Evolutionary conservation across 805 yeast species (phyloP).

Genomic region (Candida stauntonica): DNA sequence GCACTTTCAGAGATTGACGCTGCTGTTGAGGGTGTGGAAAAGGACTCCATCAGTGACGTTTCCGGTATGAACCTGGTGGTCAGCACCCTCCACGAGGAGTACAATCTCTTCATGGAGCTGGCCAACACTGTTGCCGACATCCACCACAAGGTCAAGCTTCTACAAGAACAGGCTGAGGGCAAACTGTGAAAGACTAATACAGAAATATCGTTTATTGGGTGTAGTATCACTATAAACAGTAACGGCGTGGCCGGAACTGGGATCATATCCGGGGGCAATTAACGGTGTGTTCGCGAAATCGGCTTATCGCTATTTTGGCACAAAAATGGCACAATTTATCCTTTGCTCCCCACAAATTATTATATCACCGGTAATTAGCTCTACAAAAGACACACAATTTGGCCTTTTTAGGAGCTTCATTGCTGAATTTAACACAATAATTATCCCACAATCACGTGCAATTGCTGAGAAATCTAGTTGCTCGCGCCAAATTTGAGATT

Average conservation of each 20-base stretch:
- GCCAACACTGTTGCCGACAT: conserved; percentile 71
- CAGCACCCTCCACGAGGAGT: conserved; percentile 63
- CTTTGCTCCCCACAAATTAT: conserved; percentile 11
- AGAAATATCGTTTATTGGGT: background rate
- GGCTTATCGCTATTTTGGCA: conserved; percentile 11
- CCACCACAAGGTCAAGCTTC: conserved; percentile 46
- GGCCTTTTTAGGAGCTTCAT: background rate
- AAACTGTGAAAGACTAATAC: conserved; percentile 1
- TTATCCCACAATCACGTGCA: too few species aligned
- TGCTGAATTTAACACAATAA: background rate
- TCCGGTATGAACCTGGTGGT: conserved; percentile 48
- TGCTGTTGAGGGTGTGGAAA: conserved; percentile 58
- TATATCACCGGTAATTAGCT: background rate
- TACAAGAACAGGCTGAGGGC: conserved; percentile 21
- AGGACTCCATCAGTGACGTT: conserved; percentile 39
- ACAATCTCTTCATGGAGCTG: conserved; percentile 65
- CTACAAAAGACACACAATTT: background rate
- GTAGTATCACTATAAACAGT: background rate
- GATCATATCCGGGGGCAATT: too few species aligned
- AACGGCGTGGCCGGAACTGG: too few species aligned
- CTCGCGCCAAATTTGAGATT: too few species aligned
- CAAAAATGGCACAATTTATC: conserved; percentile 6
- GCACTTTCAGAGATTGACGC: conserved; percentile 51
- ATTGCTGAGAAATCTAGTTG: too few species aligned
- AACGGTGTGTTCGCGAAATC: too few species aligned